Evolutionary conservation across 2,329 filamentous ascomycete genomes (phyloP), one percentile per base, ranked within the genome.

Genomic region (Proliferodiscus dingleyae): DNA sequence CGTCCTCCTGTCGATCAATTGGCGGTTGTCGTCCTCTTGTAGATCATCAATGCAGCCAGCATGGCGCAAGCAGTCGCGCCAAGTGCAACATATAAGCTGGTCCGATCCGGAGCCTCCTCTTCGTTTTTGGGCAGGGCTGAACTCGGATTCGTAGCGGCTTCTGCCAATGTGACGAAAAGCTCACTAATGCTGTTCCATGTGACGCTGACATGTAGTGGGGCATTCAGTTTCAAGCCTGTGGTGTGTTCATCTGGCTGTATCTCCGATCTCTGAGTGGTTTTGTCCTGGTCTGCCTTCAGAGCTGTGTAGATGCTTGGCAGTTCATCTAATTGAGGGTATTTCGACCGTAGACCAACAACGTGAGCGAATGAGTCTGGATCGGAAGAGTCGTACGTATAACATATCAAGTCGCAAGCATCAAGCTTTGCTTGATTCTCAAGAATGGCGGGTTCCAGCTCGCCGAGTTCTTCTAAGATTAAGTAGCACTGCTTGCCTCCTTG

Each of bases 401-500:
- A 95, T 37, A 98, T 78, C 19, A 98, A 76, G 66, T 98, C 93
- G 66, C 91, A 97, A 5, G 89, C 83, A 60, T 95, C 89, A 11
- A 98, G 75, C 66, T 94, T 95, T 36, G 82, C 79, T 61, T 84
- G 82, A 62, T 98, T 98, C 46, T 97, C 93, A 3, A 98, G 73
- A 44, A 97, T 89, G 10, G 93, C 93, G 0, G 89, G 86, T 65
- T 97, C 93, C n/a, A 95, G 74, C 66, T 97, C 89, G 26, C 93
- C 93, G 1, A 97, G 82, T 67, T 98, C 93, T 61, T 95, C 88
- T 19, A 97, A 74, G 48, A 98, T 97, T 26, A 98, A 75, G 63
- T 98, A 97, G 65, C 90, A 95, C 68, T 98, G 93, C 65, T 95
- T 95, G 41, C 93, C 93, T 8, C 93, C 93, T 37, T 89, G 89